Base-by-base conservation (phyloP, 768 basidiomycete genomes). In the Auricularia auricula-judae region DNA sequence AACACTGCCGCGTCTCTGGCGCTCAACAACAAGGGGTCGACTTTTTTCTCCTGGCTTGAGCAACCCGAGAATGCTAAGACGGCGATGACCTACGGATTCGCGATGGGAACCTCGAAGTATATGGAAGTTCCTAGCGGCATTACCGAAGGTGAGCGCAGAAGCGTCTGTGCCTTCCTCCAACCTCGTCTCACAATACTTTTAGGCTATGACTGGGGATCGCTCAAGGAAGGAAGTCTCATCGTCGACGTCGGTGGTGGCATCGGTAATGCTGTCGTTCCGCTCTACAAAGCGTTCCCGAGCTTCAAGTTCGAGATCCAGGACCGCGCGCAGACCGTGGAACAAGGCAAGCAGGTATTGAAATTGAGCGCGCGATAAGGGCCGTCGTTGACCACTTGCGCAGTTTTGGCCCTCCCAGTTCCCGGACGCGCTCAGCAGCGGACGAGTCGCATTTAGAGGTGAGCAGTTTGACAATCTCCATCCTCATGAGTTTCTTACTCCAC, bases 31-130 rank as follows among this genome's bases (percentile, higher is more conserved):
- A 53, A 34, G 7, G 61, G 62, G 16, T 34, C 42, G 53, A 80
- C 80, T 1, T 89, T 82, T 70, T 91, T 91, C 68, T 83, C 81
- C n/a, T 91, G 89, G 89, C 76, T 42, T 14, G 89, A 91, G 72
- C 82, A 82, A n/a, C 79, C 80, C 33, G 79, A 76, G 35, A 71
- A 76, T 62, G 73, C 21, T 83, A 81, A 65, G 76, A 87, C 61
- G 75, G 89, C 64, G 81, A 83, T 67, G 77, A 88, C 42, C 91
- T 91, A 29, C 69, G 88, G 87, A 36, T 84, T 82, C 64, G 87
- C 88, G 3, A 91, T 91, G 89, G 80, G 79, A 3, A 87, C 86
- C 21, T 87, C 87, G 4, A 81, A 59, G 23, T 23, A 78, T 34
- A 82, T 82, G 2, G 90, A n/a, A 35, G 42, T 21, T n/a, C 42